Percentiles rank a stretch among this genome's conserved stretches.
These are phyloP conservation scores for Penicillium sp. DNA, from an alignment of 2,329 filamentous ascomycete species.

Conservation along the genomic window DNA sequence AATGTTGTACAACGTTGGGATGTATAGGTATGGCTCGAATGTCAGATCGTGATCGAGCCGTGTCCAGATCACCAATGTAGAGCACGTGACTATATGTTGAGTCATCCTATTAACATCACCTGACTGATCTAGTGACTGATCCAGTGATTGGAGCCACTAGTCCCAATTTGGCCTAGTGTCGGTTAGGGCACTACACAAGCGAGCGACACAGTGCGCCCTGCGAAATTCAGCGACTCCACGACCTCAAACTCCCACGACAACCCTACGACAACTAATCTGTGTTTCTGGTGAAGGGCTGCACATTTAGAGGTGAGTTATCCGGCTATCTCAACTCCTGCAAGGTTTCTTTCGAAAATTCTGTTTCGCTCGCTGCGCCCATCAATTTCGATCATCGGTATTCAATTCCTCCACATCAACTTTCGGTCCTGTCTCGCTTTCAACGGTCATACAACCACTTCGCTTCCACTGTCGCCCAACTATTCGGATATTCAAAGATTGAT, in stretches of 20 bases:
- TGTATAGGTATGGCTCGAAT: neutral
- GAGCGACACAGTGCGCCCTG: constrained; percentile 40
- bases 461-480: constrained; percentile 7
- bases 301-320: constrained; percentile 43
- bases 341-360: constrained; percentile 23
- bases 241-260: constrained; percentile 41
- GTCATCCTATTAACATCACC: constrained; percentile 22
- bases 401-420: constrained; percentile 9
- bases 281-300: constrained; percentile 47
- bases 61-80: neutral
- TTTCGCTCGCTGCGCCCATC: constrained; percentile 25
- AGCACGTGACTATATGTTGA: constrained; percentile 5
- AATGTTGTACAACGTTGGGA: neutral
- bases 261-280: constrained; percentile 41
- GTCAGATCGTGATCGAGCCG: neutral
- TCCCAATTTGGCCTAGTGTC: constrained; percentile 29
- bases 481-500: constrained; percentile 1
- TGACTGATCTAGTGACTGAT: constrained; percentile 6
- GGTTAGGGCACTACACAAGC: constrained; percentile 45
- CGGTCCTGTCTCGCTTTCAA: neutral
- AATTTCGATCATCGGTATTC: constrained; percentile 13
- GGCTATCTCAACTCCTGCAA: constrained; percentile 18
- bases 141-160: constrained; percentile 15
- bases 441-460: neutral
- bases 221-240: constrained; percentile 44